Base-by-base conservation (phyloP, 768 basidiomycete species). In the Amanita rubescens region DNA sequence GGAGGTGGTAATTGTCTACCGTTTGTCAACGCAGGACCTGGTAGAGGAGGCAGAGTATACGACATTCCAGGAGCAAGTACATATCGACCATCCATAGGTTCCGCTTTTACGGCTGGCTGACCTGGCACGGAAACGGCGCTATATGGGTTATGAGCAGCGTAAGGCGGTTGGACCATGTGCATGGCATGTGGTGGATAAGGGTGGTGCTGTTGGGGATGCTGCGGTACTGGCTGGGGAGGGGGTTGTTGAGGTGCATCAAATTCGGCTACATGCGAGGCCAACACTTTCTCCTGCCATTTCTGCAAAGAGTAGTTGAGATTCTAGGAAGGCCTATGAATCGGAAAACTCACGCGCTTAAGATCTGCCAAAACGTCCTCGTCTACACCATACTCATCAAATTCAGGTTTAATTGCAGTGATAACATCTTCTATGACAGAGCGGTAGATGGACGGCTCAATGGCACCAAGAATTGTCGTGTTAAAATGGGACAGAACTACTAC, bases 351-450 rank as follows among this genome's bases (percentile, higher is more conserved):
- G 59, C 82, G 81, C 71, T 95, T 91, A 53, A 99, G 75, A 48
- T 91, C 87, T 60, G 84, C 83, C 44, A 97, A 75, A 54, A 98
- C 86, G 17, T 93, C 90, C 67, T 97, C 88, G 65, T 84, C 78
- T 58, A 99, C 88, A 57, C 96, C 96, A 63, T 89, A 94, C 66
- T 95, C 93, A 67, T 98, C 94, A 71, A 98, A 99, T 67, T 97
- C 94, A 69, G 82, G 74, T 73, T 89, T 90, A 75, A 95, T 89
- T 60, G 78, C 75, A 30, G 73, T 71, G 62, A 98, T 87, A 60
- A 98, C 94, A 71, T 97, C 93, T 82, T 96, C 93, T 72, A 99
- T 97, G 70, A 99, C 88, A 55, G 82, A 69, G 59, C 95, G 90
- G 71, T 99, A 99, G 62, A 91, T 88, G 60, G 70, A 64, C 66